Evolutionary conservation across 345 rosid genomes (phyloP), one percentile per base, ranked within the genome.

Genomic region (Bruguiera sexangula): DNA sequence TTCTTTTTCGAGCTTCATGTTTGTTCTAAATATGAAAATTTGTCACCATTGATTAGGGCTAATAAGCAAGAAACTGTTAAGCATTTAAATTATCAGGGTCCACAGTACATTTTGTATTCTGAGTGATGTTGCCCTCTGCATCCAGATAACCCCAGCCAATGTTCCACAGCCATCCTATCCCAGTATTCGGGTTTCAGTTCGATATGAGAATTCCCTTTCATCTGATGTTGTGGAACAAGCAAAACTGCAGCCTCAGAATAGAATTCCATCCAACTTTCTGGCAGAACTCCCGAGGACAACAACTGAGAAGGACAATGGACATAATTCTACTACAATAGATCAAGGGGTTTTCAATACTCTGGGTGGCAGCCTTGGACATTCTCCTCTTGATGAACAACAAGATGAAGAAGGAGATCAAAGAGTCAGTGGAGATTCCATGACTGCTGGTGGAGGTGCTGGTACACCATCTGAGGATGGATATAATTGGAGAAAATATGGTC

Each of bases 401-500:
- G 86, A 87, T 62, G 92, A 80, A 69, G 96, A 79, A 70, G 90
- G 80, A 61, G 89, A 89, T 74, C 98, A 82, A 72, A 83, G 84
- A 83, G 86, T 79, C n/a, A 57, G 82, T 30, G 87, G 73, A 64
- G 80, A 77, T 37, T 68, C 76, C 46, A 36, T 60, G 57, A 51
- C 37, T 58, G 65, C 62, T 26, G 69, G 65, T 62, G 79, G 57
- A 6, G 66, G 70, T 1, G 46, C 27, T 20, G 72, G 72, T 24
- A 70, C 76, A 7, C 92, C 89, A 29, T 87, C 96, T 10, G 96
- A 95, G 46, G 97, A 95, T 78, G 99, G 96, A 72, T 94, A 84
- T 67, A 94, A 94, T 75, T 94, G 97, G 97, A 84, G 97, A 79
- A 95, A 95, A 74, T 95, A 95, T 30, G 99, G 99, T 48, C 99